These are phyloP conservation scores for Dalbergia oliveri DNA, from an alignment of 306 rosid genomes.

Conservation along the genomic window DNA sequence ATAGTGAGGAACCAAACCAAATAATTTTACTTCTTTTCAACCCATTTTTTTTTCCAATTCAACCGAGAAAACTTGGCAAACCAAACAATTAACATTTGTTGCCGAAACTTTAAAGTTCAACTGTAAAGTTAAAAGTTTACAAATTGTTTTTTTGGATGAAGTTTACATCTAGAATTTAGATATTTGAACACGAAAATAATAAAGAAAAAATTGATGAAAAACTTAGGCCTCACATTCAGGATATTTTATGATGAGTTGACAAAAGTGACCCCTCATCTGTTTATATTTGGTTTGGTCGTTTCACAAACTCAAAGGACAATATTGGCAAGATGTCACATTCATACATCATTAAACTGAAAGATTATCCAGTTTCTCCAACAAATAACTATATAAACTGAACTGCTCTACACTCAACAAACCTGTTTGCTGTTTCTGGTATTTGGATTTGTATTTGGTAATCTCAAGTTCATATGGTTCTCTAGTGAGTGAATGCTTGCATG, in stretches of 20 bases:
- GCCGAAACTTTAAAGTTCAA: no score
- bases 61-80: no score
- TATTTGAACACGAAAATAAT: not conserved
- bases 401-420: not conserved
- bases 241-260: conserved; percentile 34
- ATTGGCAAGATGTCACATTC: conserved; percentile 19
- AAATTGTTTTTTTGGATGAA: no score
- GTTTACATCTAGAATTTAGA: no score
- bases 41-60: no score
- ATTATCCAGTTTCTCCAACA: conserved; percentile 32
- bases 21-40: no score
- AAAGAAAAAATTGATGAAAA: conserved; percentile 20
- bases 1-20: no score
- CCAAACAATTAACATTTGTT: no score
- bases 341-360: not conserved
- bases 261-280: not conserved
- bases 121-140: no score
- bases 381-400: conserved; percentile 50
- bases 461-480: conserved; percentile 1
- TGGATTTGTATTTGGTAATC: conserved; percentile 13
- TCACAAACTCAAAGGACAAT: conserved; percentile 22
- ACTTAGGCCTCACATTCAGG: conserved; percentile 40
- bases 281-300: conserved; percentile 29
- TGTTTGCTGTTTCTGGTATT: not conserved
- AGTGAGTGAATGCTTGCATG: conserved; percentile 60